Conservation (phyloP, 306 rosid species). For the Calophaca sinica region DNA sequence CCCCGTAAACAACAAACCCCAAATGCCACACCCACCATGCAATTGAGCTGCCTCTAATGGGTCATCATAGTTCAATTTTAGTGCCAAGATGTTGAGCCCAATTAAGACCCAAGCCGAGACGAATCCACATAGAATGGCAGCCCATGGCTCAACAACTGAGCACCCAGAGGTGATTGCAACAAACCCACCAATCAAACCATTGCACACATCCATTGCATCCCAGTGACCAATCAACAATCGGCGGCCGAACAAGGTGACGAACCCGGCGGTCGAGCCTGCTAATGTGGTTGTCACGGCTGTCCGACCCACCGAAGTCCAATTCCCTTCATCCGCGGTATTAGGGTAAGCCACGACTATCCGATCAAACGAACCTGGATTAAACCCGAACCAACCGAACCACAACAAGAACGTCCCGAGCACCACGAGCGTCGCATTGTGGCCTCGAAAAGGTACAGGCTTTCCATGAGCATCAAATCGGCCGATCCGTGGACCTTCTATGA, state of each 20-base stretch:
- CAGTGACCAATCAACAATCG: slow-evolving; percentile 68
- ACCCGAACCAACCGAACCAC: slow-evolving; percentile 90
- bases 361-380: slow-evolving; percentile 70
- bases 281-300: slow-evolving; percentile 64
- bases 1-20: slow-evolving; percentile 84
- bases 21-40: slow-evolving; percentile 78
- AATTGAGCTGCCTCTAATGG: slow-evolving; percentile 81
- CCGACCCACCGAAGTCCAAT: slow-evolving; percentile 68
- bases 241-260: slow-evolving; percentile 65
- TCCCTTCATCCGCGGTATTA: slow-evolving; percentile 43
- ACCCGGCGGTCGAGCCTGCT: slow-evolving; percentile 64
- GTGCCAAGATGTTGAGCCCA: slow-evolving; percentile 67
- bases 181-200: slow-evolving; percentile 81
- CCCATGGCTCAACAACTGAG: slow-evolving; percentile 84
- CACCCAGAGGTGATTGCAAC: slow-evolving; percentile 84
- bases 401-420: slow-evolving; percentile 73
- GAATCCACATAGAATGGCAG: slow-evolving; percentile 72
- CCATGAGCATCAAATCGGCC: slow-evolving; percentile 72
- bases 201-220: slow-evolving; percentile 75
- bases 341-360: slow-evolving; percentile 65
- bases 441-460: slow-evolving; percentile 56
- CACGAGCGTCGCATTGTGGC: slow-evolving; percentile 73
- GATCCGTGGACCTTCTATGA: slow-evolving; percentile 71
- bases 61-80: slow-evolving; percentile 67
- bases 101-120: slow-evolving; percentile 70